Evolutionary conservation across 73 alveolate species (phyloP), one percentile per base, ranked within the genome.

Genomic region (Paramecium pentaurelia): DNA sequence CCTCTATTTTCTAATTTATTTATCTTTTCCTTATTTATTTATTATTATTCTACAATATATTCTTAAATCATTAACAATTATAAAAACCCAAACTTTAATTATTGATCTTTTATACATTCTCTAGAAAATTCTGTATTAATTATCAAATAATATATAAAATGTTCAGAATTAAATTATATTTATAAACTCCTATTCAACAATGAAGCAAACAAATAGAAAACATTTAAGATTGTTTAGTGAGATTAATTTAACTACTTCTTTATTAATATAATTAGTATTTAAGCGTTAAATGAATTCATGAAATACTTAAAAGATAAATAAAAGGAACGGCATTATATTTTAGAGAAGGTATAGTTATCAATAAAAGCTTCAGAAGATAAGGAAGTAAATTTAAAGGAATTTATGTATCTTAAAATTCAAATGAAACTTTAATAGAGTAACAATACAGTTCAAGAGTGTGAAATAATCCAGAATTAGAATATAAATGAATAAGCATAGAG

Each of bases 211-310:
- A 22, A 0, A 22, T 22, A 22, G 25, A 22, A 22, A 22, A 22
- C 0, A 22, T 73, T 27, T n/a, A 34, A n/a, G 88, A 73, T 73
- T 73, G 25, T 60, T 38, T 32, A 60, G 88, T 1, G 32, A 51
- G 93, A 37, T 70, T 51, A 86, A 86, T 86, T 86, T 70, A 84
- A 27, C 86, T 86, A 1, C 59, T 86, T 14, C 58, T 58, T 54
- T 86, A 84, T 6, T 86, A 86, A 27, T 27, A 86, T 18, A 14
- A 22, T 22, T 22, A 22, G 25, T 22, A 58, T 32, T 60, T 47
- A 1, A 86, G 93, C 8, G 93, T 86, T 22, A 9, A 51, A n/a
- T 86, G 32, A n/a, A 86, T 86, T 59, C 77, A 86, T 60, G 32
- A 86, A 86, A 60, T 34, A 12, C 37, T 47, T n/a, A 73, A 68